Evolutionary conservation across 257 asterid genomes (phyloP).

Genomic region (Misopates orontium): DNA sequence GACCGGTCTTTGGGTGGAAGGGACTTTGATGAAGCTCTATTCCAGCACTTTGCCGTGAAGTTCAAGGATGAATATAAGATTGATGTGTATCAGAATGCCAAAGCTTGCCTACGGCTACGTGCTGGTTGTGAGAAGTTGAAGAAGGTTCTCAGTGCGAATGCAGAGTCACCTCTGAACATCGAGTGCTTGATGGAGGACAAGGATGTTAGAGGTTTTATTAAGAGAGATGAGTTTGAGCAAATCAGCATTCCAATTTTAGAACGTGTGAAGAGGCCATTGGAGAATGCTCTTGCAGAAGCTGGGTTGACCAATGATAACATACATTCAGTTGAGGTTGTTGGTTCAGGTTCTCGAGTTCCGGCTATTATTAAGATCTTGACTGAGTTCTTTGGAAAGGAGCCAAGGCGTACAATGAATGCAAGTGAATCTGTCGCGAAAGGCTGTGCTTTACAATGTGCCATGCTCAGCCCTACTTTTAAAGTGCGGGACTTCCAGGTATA

Average conservation of each 20-base stretch:
- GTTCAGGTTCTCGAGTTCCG: slow-evolving; percentile 95
- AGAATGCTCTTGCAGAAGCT: slow-evolving; percentile 88
- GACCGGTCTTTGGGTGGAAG: slow-evolving; percentile 93
- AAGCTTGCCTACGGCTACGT: slow-evolving; percentile 92
- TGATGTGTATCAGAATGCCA: slow-evolving; percentile 85
- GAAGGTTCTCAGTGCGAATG: slow-evolving; percentile 90
- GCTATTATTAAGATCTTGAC: slow-evolving; percentile 77
- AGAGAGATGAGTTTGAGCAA: slow-evolving; percentile 91
- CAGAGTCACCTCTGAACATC: slow-evolving; percentile 88
- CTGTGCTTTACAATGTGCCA: slow-evolving; percentile 84
- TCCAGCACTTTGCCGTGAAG: slow-evolving; percentile 83
- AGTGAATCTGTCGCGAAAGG: slow-evolving; percentile 98
- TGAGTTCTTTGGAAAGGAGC: slow-evolving; percentile 88
- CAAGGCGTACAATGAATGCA: slow-evolving; percentile 97
- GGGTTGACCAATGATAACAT: slow-evolving; percentile 61
- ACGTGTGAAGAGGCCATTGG: slow-evolving; percentile 88
- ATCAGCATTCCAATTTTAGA: slow-evolving; percentile 80
- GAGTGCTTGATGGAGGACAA: slow-evolving; percentile 97
- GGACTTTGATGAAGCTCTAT: slow-evolving; percentile 89
- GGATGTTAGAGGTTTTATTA: slow-evolving; percentile 86
- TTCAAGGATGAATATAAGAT: slow-evolving; percentile 93
- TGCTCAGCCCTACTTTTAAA: slow-evolving; percentile 90
- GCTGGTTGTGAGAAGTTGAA: slow-evolving; percentile 88
- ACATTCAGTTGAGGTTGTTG: slow-evolving; percentile 87
- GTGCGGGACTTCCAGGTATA: slow-evolving; percentile 89